phyloP scores from a whole-genome alignment of 768 basidiomycete genomes.

The Suillus placidus region DNA sequence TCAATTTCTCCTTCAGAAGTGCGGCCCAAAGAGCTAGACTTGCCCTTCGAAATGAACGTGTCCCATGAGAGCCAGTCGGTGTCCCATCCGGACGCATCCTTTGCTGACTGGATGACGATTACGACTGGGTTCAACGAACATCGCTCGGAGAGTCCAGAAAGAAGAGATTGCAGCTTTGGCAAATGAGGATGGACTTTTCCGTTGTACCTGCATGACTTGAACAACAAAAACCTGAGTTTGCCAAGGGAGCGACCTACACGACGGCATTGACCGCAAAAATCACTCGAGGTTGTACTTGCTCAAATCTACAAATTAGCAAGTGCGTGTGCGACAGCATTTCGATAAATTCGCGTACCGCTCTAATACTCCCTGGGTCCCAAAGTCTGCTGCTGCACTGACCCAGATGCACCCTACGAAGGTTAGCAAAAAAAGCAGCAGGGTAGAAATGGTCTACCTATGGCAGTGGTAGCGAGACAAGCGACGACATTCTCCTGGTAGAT shows the following conservation, averaged over 20 bases:
- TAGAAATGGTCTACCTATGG: slow-evolving; percentile 46
- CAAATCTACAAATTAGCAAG: slow-evolving; percentile 48
- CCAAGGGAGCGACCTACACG: slow-evolving; percentile 46
- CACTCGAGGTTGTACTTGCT: slow-evolving; percentile 76
- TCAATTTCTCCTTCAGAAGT: slow-evolving; percentile 59
- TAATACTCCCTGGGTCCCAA: slow-evolving; percentile 75
- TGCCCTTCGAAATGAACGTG: slow-evolving; percentile 52
- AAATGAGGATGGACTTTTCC: slow-evolving; percentile 69
- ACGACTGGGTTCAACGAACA: slow-evolving; percentile 47
- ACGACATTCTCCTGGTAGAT: slow-evolving; percentile 62
- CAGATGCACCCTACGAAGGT: slow-evolving; percentile 60
- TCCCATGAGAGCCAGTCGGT: slow-evolving; percentile 55
- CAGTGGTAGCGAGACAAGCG: slow-evolving; percentile 67
- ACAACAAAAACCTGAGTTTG: not conserved
- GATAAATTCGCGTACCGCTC: slow-evolving; percentile 54
- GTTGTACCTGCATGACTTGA: slow-evolving; percentile 57
- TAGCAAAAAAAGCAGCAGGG: not conserved
- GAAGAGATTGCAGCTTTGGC: slow-evolving; percentile 60
- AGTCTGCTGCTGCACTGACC: slow-evolving; percentile 82
- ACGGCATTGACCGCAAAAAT: slow-evolving; percentile 76
- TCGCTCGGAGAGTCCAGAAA: slow-evolving; percentile 50
- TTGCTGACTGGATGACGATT: slow-evolving; percentile 55
- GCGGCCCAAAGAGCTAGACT: slow-evolving; percentile 48
- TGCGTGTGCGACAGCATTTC: slow-evolving; percentile 8
- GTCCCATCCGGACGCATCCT: slow-evolving; percentile 34